phyloP scores from a whole-genome alignment of 176 grass and related monocot species.

The Eleusine indica region DNA sequence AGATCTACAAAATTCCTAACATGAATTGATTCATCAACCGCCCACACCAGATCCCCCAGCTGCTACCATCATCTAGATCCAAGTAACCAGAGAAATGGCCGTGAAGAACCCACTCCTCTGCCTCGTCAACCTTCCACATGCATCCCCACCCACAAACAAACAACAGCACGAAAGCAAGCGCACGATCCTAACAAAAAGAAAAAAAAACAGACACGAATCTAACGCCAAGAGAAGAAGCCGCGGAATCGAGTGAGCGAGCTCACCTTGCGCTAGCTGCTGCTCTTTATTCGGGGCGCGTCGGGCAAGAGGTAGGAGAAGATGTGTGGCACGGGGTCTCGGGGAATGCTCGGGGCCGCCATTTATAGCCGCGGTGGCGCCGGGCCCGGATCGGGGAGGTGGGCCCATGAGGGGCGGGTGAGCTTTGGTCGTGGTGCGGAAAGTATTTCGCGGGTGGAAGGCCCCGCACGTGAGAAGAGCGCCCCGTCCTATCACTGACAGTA shows the following conservation, averaged over 20 bases:
- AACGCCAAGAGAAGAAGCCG: not conserved
- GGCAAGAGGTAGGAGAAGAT: not conserved
- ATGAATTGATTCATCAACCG: no score
- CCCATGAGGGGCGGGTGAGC: not conserved
- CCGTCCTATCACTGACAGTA: accelerated
- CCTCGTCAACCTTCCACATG: no score
- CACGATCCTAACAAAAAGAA: not conserved
- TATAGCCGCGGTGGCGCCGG: conserved; percentile 1
- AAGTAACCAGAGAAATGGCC: not conserved
- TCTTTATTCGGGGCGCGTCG: conserved; percentile 7
- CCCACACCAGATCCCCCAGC: not conserved
- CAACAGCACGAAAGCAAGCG: not conserved
- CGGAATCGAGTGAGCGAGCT: not conserved
- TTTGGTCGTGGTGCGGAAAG: not conserved
- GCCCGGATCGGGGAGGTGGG: not conserved
- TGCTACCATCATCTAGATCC: conserved; percentile 9
- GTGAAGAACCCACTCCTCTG: no score
- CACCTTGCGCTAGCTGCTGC: conserved; percentile 37
- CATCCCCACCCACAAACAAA: not conserved
- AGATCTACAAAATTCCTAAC: not conserved
- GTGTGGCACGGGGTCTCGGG: conserved; percentile 6
- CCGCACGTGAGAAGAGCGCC: not conserved
- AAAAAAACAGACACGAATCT: not conserved
- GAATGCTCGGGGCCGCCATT: not conserved
- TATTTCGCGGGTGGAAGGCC: not conserved